Evolutionary conservation across 805 yeast genomes (phyloP), one percentile per base, ranked within the genome.

Genomic region (Candida coquimbonensis): DNA sequence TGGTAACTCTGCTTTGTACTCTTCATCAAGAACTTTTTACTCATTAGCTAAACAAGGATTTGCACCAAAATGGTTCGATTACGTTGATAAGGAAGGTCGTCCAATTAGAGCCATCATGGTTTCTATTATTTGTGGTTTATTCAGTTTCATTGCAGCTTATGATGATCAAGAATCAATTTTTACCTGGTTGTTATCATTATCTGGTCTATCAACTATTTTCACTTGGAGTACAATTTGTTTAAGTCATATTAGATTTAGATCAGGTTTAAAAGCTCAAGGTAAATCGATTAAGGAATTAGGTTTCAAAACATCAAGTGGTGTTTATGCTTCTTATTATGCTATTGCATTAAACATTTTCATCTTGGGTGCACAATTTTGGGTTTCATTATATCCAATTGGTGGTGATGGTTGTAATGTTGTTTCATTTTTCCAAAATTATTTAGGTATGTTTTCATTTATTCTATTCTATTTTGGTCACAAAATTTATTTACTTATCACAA

Each of bases 1-100:
- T 44, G 89, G 88, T 53, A 84, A 83, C 68, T 78, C 88, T 24
- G 78, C 89, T 2, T 77, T 83, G 37, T 84, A 74, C 60, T 86
- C 83, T n/a, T 75, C 81, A 49, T 81, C 89, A 42, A 75, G 91
- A 71, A 72, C 87, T 9, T 59, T 84, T 44, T 80, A 78, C 44
- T 75, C 87, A 21, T 66, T 84, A 55, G 82, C 88, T 16, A 80
- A 78, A 48, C 86, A 81, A 63, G 86, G 87, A 9, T 74, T 77
- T 56, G 84, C 80, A 41, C 90, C 90, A 55, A 62, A 64, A 49
- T 59, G 48, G 55, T 57, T 75, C 52, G 75, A 73, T 42, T 76
- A 74, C 51, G 68, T 78, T 45, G 84, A 80, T 62, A 71, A 73
- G 53, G 61, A 68, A 38, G 83, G 84, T 40, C 72, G 83, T 57